These are phyloP conservation scores for Syzygium aromaticum DNA, from an alignment of 345 rosid species.

Conservation along the genomic window DNA sequence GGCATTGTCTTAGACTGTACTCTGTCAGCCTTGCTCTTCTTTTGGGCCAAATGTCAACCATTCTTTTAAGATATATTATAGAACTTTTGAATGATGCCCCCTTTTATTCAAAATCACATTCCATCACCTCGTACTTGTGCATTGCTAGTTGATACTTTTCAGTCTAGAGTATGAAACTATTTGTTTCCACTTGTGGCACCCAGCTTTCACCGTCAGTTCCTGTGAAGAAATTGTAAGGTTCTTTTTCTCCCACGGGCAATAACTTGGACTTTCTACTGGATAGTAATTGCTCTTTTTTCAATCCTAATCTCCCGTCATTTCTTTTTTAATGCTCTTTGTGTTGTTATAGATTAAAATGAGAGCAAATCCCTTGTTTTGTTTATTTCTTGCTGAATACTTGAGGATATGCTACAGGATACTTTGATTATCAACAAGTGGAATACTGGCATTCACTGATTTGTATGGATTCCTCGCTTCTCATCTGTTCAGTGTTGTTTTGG, in stretches of 20 bases:
- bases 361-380: neutral
- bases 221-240: neutral
- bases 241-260: neutral
- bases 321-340: neutral
- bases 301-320: neutral
- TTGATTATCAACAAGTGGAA: neutral
- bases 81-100: neutral
- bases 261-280: neutral
- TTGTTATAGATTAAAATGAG: neutral
- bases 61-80: neutral
- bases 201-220: neutral
- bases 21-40: neutral
- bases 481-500: neutral
- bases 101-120: neutral
- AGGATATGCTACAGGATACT: neutral
- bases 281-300: neutral
- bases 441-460: neutral
- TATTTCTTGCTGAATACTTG: neutral
- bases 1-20: neutral
- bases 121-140: neutral
- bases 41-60: neutral
- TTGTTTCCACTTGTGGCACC: neutral
- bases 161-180: neutral
- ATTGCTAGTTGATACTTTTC: neutral
- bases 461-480: neutral